Evolutionary conservation across 2,329 filamentous ascomycete species (phyloP).

Genomic region (Xylariaceae sp.): DNA sequence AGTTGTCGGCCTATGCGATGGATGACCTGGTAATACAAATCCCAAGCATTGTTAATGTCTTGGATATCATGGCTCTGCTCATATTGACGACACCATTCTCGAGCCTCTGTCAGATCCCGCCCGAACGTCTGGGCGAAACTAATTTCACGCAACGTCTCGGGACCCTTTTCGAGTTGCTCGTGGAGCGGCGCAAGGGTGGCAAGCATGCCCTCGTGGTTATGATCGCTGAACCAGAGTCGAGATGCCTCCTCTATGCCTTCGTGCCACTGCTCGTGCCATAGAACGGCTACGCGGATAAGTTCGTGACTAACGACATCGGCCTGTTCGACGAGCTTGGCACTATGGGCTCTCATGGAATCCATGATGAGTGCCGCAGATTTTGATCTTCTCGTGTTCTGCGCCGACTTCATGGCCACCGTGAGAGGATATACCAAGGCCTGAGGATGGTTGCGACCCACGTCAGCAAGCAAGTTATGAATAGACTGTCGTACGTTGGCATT

Average conservation of each 20-base stretch:
- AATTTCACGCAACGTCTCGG: conserved; percentile 89
- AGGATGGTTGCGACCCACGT: conserved; percentile 89
- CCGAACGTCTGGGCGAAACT: conserved; percentile 98
- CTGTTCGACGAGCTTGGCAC: conserved; percentile 85
- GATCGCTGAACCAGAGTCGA: conserved; percentile 91
- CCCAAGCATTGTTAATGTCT: conserved; percentile 97
- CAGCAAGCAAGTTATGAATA: conserved; percentile 85
- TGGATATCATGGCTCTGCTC: conserved; percentile 82
- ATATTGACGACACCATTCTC: conserved; percentile 93
- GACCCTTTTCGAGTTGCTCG: conserved; percentile 81
- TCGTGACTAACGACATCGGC: conserved; percentile 94
- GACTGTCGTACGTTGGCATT: conserved; percentile 82
- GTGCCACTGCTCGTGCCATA: conserved; percentile 99
- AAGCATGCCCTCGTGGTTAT: conserved; percentile 98
- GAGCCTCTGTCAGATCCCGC: conserved; percentile 86
- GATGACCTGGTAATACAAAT: conserved; percentile 98
- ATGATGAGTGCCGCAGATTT: conserved; percentile 89
- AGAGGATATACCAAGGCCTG: conserved; percentile 95
- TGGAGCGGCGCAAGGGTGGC: conserved; percentile 83
- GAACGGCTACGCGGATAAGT: conserved; percentile 88
- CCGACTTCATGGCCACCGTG: conserved; percentile 95
- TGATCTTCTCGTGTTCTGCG: conserved; percentile 73
- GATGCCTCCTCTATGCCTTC: conserved; percentile 96
- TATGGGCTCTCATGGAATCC: conserved; percentile 97
- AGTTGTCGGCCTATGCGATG: conserved; percentile 89